A percentile compares a stretch with the other conserved stretches of the same genome.
phyloP scores from a whole-genome alignment of 805 yeast genomes.

The Suhomyces sp. region DNA sequence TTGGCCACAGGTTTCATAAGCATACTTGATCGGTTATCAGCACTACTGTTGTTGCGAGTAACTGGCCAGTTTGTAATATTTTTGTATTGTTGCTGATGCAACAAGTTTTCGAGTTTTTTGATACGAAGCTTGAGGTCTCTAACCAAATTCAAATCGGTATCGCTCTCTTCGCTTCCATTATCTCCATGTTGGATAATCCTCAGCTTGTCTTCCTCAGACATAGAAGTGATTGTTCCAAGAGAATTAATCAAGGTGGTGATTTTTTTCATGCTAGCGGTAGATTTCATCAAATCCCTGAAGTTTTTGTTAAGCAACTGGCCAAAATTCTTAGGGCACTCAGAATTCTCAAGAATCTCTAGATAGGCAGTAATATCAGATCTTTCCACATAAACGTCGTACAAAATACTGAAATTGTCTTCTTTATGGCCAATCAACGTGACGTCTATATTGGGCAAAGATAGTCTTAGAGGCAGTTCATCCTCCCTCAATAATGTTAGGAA shows the following conservation, averaged over 20 bases:
- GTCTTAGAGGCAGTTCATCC: constrained; percentile 7
- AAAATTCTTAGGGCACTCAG: constrained; percentile 31
- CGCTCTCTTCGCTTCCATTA: constrained; percentile 21
- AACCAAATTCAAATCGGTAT: constrained; percentile 39
- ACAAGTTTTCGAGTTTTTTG: constrained; percentile 67
- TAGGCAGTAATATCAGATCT: constrained; percentile 32
- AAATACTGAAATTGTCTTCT: constrained; percentile 24
- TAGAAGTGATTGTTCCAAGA: constrained; percentile 27
- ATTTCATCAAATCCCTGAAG: constrained; percentile 43
- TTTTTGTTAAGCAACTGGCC: constrained; percentile 41
- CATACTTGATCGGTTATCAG: constrained; percentile 5
- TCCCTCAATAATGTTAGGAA: constrained; percentile 26
- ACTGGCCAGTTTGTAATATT: constrained; percentile 49
- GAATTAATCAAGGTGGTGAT: constrained; percentile 32
- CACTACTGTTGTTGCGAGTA: constrained; percentile 12
- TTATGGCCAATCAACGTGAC: constrained; percentile 35
- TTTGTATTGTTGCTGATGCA: constrained; percentile 70
- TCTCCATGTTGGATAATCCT: constrained; percentile 10
- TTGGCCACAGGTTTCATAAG: constrained; percentile 10
- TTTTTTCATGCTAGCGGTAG: constrained; percentile 36
- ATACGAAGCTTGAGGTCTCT: constrained; percentile 70
- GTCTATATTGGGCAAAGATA: constrained; percentile 30
- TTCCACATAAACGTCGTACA: constrained; percentile 34
- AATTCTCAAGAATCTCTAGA: constrained; percentile 22
- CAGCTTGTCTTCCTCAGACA: constrained; percentile 17